Percentiles rank a stretch among this genome's conserved stretches.
Conservation (phyloP, 2,329 filamentous ascomycete species). For the Sphaceloma murrayae region DNA sequence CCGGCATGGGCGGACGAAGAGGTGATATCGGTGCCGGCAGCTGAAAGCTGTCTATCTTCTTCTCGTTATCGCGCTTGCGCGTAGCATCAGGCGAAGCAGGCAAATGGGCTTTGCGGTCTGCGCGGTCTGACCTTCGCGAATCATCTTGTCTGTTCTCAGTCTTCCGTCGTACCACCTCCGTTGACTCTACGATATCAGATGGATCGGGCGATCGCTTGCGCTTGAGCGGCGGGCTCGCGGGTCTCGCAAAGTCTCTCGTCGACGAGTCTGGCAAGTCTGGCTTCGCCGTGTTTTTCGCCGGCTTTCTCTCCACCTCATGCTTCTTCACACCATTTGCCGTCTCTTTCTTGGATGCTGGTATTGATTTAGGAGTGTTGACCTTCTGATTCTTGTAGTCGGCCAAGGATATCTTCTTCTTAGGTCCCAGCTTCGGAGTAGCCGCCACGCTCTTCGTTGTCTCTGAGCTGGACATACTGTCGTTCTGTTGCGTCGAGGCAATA, state of each 20-base stretch:
- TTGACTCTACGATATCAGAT: not conserved
- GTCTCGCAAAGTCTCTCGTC: conserved; percentile 3
- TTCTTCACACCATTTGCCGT: conserved; percentile 20
- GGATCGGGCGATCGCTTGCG: conserved; percentile 14
- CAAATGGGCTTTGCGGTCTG: not conserved
- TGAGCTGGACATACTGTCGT: conserved; percentile 30
- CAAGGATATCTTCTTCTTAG: conserved; percentile 54
- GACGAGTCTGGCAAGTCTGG: not conserved
- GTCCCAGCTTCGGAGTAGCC: conserved; percentile 34
- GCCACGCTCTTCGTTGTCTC: conserved; percentile 25
- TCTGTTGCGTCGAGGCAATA: conserved; percentile 27
- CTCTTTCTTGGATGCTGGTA: conserved; percentile 20
- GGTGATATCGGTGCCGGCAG: conserved; percentile 18
- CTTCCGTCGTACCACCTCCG: not conserved
- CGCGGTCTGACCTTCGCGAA: not conserved
- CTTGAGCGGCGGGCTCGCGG: not conserved
- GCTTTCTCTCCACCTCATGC: conserved; percentile 17
- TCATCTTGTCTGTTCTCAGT: not conserved
- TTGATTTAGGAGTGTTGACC: conserved; percentile 28
- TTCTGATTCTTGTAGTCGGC: conserved; percentile 52
- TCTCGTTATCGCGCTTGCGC: conserved; percentile 2
- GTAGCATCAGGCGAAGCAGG: too few species aligned
- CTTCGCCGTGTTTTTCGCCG: conserved; percentile 4
- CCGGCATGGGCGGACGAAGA: conserved; percentile 4
- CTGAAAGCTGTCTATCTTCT: conserved; percentile 4